Evolutionary conservation across 805 yeast genomes (phyloP).

Genomic region (Pichia sporocuriosa): DNA sequence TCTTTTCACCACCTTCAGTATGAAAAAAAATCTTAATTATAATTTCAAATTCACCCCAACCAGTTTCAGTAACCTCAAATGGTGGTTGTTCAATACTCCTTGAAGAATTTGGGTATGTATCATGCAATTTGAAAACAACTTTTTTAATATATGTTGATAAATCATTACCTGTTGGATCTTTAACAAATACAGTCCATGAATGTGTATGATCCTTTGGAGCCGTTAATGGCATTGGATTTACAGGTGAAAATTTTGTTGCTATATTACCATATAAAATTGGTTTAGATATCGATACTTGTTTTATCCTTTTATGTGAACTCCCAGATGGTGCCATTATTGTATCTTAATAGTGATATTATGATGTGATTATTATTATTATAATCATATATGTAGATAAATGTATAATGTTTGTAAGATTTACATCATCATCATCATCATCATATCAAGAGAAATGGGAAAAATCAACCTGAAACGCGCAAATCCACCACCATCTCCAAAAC

Average conservation of each 20-base stretch:
- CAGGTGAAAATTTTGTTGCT: slow-evolving; percentile 57
- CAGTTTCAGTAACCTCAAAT: slow-evolving; percentile 91
- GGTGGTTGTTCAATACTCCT: slow-evolving; percentile 87
- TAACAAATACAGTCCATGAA: slow-evolving; percentile 87
- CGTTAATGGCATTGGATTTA: slow-evolving; percentile 42
- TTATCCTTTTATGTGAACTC: slow-evolving; percentile 28
- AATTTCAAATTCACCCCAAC: slow-evolving; percentile 99
- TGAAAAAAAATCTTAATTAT: slow-evolving; percentile 80
- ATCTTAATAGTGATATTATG: background rate
- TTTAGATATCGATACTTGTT: slow-evolving; percentile 59
- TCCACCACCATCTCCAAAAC: too few relatives aligned
- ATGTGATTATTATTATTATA: background rate
- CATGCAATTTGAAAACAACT: slow-evolving; percentile 92
- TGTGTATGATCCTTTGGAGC: slow-evolving; percentile 92
- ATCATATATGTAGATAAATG: background rate
- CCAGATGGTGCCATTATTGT: slow-evolving; percentile 28
- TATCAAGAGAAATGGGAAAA: too few relatives aligned
- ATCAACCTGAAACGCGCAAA: too few relatives aligned
- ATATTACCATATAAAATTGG: slow-evolving; percentile 80
- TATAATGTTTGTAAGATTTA: too few relatives aligned
- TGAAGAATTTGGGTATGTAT: slow-evolving; percentile 84
- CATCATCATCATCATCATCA: too few relatives aligned
- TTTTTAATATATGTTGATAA: slow-evolving; percentile 74
- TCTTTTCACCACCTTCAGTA: slow-evolving; percentile 83
- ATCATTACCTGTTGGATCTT: slow-evolving; percentile 77